Percentiles rank a stretch among this genome's conserved stretches.
phyloP scores from a whole-genome alignment of 164 flowering plant species.

The Nymphaea thermarum region DNA sequence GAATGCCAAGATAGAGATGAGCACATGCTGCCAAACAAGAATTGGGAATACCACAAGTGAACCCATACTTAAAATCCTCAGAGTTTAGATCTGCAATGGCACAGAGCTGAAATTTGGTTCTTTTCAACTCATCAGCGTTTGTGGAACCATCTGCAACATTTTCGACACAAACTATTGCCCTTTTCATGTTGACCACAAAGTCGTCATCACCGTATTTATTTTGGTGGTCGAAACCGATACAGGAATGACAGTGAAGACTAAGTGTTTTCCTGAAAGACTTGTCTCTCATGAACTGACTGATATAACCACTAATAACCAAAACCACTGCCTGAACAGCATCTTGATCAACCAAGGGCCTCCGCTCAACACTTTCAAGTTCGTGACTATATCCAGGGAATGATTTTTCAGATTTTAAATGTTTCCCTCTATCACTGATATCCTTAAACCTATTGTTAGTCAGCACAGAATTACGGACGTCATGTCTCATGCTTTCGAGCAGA shows the following conservation, averaged over 20 bases:
- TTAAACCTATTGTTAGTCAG: background rate
- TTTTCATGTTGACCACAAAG: slow-evolving; percentile 36
- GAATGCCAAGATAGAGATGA: slow-evolving; percentile 61
- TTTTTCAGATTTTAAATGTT: slow-evolving; percentile 6
- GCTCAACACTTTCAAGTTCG: background rate
- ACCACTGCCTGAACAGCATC: slow-evolving; percentile 53
- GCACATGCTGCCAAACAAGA: slow-evolving; percentile 63
- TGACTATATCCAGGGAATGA: slow-evolving; percentile 2
- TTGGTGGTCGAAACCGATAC: slow-evolving; percentile 20
- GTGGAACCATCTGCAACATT: slow-evolving; percentile 27
- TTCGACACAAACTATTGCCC: slow-evolving; percentile 50
- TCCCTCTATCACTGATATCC: slow-evolving; percentile 7
- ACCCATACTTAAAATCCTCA: slow-evolving; percentile 41
- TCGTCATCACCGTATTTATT: slow-evolving; percentile 29
- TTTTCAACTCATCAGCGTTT: slow-evolving; percentile 38
- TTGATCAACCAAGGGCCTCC: slow-evolving; percentile 50
- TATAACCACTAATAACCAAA: slow-evolving; percentile 44
- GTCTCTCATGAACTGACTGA: slow-evolving; percentile 33
- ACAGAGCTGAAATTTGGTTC: slow-evolving; percentile 47
- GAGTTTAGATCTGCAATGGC: slow-evolving; percentile 51
- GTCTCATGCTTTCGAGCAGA: background rate
- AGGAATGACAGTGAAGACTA: slow-evolving; percentile 29
- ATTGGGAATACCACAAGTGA: slow-evolving; percentile 47
- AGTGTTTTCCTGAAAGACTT: slow-evolving; percentile 32
- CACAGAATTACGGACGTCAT: background rate